Conservation (phyloP, 2,329 filamentous ascomycete species). For the Didymella exigua region DNA sequence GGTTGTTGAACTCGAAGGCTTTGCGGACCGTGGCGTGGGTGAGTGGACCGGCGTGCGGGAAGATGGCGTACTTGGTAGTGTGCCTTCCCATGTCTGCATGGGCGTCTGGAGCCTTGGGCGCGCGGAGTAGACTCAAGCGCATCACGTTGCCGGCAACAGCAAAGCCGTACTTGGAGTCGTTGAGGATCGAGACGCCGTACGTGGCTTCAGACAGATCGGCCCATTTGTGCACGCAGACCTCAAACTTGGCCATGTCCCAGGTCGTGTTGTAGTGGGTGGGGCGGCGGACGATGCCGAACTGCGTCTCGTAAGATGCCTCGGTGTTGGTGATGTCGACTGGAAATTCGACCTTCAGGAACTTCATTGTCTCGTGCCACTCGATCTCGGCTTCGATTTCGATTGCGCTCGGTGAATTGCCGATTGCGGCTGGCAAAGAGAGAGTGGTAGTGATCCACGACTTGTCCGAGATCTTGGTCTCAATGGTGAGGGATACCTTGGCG, state of each 20-base stretch:
- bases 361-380: conserved; percentile 97
- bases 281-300: conserved; percentile 84
- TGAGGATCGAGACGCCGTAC: conserved; percentile 90
- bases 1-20: conserved; percentile 89
- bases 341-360: conserved; percentile 98
- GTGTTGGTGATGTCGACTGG: conserved; percentile 89
- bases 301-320: conserved; percentile 93
- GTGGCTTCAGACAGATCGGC: conserved; percentile 86
- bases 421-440: conserved; percentile 75
- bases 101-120: conserved; percentile 89
- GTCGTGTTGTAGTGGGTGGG: conserved; percentile 98
- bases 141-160: conserved; percentile 87
- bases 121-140: conserved; percentile 83
- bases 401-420: conserved; percentile 68
- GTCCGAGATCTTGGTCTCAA: conserved; percentile 85
- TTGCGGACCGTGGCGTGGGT: conserved; percentile 77
- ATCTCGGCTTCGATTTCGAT: conserved; percentile 84
- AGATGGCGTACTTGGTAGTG: conserved; percentile 84
- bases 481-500: conserved; percentile 80
- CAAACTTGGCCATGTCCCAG: conserved; percentile 98
- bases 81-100: conserved; percentile 94
- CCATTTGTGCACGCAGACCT: conserved; percentile 95
- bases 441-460: conserved; percentile 85
- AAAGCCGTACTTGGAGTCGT: conserved; percentile 96
- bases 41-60: conserved; percentile 79